phyloP scores from a whole-genome alignment of 768 basidiomycete genomes.

The Gymnopilus junonius region DNA sequence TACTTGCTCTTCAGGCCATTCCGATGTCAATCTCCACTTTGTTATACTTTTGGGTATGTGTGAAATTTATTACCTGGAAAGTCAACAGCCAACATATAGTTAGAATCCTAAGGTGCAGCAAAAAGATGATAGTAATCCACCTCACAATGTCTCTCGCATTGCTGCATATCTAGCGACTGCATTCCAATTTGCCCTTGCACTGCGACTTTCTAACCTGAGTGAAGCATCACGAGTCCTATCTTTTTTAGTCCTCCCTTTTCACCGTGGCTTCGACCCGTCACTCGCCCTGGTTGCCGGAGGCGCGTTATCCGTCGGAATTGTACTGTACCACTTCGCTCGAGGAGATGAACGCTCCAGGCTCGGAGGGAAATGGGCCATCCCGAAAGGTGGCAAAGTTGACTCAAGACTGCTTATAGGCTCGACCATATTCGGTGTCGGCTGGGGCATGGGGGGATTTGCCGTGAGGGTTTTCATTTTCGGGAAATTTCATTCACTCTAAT shows the following conservation, averaged over 20 bases:
- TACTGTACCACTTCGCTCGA: constrained; percentile 47
- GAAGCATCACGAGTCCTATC: constrained; percentile 52
- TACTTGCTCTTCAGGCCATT: constrained; percentile 45
- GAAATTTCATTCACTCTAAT: background rate
- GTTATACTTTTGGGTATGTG: constrained; percentile 24
- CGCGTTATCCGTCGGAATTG: constrained; percentile 49
- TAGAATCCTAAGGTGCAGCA: constrained; percentile 10
- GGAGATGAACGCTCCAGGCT: constrained; percentile 42
- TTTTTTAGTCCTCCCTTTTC: constrained; percentile 56
- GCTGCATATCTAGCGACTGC: constrained; percentile 46
- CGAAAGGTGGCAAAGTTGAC: constrained; percentile 46
- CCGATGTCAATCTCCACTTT: constrained; percentile 39
- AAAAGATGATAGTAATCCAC: constrained; percentile 14
- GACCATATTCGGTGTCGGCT: constrained; percentile 63
- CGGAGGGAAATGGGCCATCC: constrained; percentile 49
- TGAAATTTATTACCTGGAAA: background rate
- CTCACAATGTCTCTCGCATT: constrained; percentile 33
- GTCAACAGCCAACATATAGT: background rate
- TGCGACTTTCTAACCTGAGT: constrained; percentile 57
- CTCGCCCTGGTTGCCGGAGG: constrained; percentile 57
- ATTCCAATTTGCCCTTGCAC: constrained; percentile 55
- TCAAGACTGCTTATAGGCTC: constrained; percentile 51
- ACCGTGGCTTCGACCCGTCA: constrained; percentile 58
- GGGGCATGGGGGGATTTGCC: constrained; percentile 66
- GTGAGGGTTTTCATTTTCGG: constrained; percentile 39